Conservation (phyloP, 2,329 filamentous ascomycete species). For the Pseudogymnoascus verrucosus region DNA sequence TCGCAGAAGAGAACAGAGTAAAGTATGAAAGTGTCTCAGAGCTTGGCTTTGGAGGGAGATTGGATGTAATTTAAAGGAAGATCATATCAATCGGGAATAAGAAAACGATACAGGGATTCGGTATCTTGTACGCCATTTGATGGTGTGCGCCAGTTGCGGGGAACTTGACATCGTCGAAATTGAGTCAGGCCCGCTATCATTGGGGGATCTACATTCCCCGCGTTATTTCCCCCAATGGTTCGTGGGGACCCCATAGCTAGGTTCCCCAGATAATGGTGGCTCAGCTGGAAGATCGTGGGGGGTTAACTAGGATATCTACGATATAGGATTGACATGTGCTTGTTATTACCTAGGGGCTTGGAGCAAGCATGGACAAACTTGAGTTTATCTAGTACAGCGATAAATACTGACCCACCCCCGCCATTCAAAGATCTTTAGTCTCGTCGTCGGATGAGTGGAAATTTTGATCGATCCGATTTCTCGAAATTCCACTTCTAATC, state of each 20-base stretch:
- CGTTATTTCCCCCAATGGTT: not conserved
- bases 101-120: not conserved
- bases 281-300: not conserved
- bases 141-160: not conserved
- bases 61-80: not conserved
- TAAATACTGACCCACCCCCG: not conserved
- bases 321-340: not conserved
- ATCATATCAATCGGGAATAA: not conserved
- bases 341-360: not conserved
- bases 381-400: not conserved
- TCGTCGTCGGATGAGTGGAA: not conserved
- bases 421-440: not conserved
- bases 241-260: not conserved
- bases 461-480: not conserved
- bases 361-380: not conserved
- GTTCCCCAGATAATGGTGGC: not conserved
- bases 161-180: not conserved
- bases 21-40: not conserved
- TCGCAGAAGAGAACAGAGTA: not conserved
- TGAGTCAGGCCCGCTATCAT: not conserved
- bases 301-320: not conserved
- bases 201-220: not conserved
- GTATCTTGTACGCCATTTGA: not conserved
- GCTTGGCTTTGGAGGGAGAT: not conserved
- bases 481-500: not conserved